phyloP scores from a whole-genome alignment of 208 protist species.

The Wallacemonas sp. region DNA sequence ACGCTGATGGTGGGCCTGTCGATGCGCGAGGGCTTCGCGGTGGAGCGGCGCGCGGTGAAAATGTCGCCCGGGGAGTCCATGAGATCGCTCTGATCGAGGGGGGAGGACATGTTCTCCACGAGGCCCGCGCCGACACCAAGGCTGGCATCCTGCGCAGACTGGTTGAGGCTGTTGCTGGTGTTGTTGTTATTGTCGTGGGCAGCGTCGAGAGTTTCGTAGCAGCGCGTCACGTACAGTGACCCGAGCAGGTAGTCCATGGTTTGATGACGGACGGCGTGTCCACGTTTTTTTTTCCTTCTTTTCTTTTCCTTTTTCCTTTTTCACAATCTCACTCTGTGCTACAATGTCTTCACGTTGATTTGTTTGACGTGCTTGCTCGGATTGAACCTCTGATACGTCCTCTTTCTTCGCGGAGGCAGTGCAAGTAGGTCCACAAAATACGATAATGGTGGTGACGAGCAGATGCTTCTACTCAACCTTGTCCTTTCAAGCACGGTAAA shows the following conservation, averaged over 20 bases:
- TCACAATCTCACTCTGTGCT: neutral
- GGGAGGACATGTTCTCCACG: neutral
- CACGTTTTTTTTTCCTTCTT: neutral
- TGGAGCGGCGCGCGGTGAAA: slow-evolving; percentile 10
- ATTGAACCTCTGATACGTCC: no score
- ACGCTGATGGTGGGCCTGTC: neutral
- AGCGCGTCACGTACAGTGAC: slow-evolving; percentile 38
- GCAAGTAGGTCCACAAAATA: no score
- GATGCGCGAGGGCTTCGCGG: neutral
- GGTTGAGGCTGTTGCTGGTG: slow-evolving; percentile 4
- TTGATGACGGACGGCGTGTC: no score
- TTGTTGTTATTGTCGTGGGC: slow-evolving; percentile 9
- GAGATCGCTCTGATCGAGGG: slow-evolving; percentile 9
- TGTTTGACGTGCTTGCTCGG: neutral
- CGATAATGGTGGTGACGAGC: no score
- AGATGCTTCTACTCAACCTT: no score
- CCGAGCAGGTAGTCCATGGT: slow-evolving; percentile 51
- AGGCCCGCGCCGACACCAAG: neutral
- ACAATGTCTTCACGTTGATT: neutral
- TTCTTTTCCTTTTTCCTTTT: slow-evolving; percentile 22
- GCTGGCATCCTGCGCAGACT: neutral
- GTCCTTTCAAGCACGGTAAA: no score
- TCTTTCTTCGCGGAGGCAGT: no score
- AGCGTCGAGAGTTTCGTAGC: slow-evolving; percentile 38
- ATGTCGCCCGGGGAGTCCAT: slow-evolving; percentile 7